These are phyloP conservation scores for Pseudozyma hubeiensis DNA, from an alignment of 1,284 basidiomycete species.

Conservation along the genomic window DNA sequence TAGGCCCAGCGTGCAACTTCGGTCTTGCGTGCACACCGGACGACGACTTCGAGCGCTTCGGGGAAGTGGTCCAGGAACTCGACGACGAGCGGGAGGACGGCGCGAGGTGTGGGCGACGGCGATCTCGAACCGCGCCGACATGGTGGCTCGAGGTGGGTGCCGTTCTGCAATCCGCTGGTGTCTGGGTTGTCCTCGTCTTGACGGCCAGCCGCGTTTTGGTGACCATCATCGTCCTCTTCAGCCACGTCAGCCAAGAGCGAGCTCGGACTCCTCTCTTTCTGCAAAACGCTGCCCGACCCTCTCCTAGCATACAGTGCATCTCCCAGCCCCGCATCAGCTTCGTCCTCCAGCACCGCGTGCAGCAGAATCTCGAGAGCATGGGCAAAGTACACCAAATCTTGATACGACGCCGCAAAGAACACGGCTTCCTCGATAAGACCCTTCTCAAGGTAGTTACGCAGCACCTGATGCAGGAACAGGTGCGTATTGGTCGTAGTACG, in stretches of 20 bases:
- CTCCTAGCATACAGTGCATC: slow-evolving; percentile 35
- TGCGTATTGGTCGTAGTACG: slow-evolving; percentile 92
- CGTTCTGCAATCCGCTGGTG: background rate
- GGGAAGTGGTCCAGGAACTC: slow-evolving; percentile 96
- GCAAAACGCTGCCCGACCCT: slow-evolving; percentile 35
- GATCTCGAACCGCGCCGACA: background rate
- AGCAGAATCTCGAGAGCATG: slow-evolving; percentile 94
- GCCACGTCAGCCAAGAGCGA: slow-evolving; percentile 46
- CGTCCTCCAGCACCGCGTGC: slow-evolving; percentile 93
- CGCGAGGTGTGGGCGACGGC: slow-evolving; percentile 60
- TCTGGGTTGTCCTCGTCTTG: background rate
- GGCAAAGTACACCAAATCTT: slow-evolving; percentile 88
- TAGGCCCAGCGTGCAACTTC: slow-evolving; percentile 90
- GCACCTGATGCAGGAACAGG: slow-evolving; percentile 91
- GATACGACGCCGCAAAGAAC: slow-evolving; percentile 85
- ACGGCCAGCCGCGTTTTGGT: background rate
- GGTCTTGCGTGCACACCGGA: slow-evolving; percentile 95
- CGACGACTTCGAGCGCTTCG: slow-evolving; percentile 88
- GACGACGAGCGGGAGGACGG: slow-evolving; percentile 78
- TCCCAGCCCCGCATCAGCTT: slow-evolving; percentile 71
- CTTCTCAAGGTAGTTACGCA: slow-evolving; percentile 80
- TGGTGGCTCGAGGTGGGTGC: slow-evolving; percentile 17
- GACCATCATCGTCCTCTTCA: slow-evolving; percentile 23
- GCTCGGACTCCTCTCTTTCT: slow-evolving; percentile 39
- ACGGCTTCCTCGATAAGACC: slow-evolving; percentile 74